phyloP scores from a whole-genome alignment of 805 yeast genomes.

The Suhomyces canberraensis region DNA sequence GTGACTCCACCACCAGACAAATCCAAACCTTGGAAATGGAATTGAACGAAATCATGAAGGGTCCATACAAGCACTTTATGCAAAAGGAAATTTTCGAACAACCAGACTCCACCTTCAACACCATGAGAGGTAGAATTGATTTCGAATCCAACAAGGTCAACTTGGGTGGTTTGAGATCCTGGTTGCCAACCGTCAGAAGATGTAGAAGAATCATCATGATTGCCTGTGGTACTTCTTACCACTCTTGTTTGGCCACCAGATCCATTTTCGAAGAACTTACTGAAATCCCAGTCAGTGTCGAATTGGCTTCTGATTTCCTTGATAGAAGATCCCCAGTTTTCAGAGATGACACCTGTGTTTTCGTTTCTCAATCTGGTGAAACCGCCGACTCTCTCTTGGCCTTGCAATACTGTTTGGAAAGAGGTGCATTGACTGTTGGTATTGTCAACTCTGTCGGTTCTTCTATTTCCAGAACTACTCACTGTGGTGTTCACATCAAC shows the following conservation, averaged over 20 bases:
- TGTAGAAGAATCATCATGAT: constrained; percentile 96
- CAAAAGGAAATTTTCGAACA: constrained; percentile 98
- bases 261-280: constrained; percentile 94
- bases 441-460: constrained; percentile 98
- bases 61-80: constrained; percentile 95
- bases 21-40: constrained; percentile 97
- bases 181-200: constrained; percentile 84
- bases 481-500: constrained; percentile 98
- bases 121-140: constrained; percentile 99
- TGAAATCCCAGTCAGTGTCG: constrained; percentile 90
- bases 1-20: constrained; percentile 90
- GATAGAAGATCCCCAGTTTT: constrained; percentile 96
- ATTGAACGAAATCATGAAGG: constrained; percentile 97
- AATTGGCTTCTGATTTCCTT: constrained; percentile 89
- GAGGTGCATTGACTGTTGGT: constrained; percentile 97
- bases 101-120: constrained; percentile 96
- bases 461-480: constrained; percentile 91
- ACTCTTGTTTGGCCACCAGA: constrained; percentile 96
- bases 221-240: constrained; percentile 99
- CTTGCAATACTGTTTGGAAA: constrained; percentile 88
- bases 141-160: constrained; percentile 73
- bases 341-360: constrained; percentile 95
- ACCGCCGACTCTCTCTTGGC: constrained; percentile 97
- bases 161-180: constrained; percentile 85
- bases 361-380: constrained; percentile 98